Percentiles rank a stretch among this genome's conserved stretches.
Conservation (phyloP, 148 eudicot genomes). For the Cornus florida region DNA sequence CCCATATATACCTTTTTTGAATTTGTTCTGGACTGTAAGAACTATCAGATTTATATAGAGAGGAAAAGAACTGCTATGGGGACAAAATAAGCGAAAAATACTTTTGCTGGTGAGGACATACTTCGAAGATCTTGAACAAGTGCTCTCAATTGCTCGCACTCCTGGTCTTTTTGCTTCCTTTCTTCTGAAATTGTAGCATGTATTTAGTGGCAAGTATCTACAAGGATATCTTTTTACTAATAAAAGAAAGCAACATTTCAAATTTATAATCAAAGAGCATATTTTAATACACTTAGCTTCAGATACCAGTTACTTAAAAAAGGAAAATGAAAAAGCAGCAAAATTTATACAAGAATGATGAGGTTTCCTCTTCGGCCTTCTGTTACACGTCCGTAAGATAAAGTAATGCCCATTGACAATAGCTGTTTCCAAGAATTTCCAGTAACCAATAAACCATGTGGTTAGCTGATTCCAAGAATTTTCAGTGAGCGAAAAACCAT, state of each 20-base stretch:
- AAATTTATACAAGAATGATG: neutral
- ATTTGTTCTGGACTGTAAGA: neutral
- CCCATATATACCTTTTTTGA: neutral
- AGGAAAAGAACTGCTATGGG: neutral
- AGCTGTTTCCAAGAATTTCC: neutral
- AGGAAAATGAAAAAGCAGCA: neutral
- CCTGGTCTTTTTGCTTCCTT: conserved; percentile 60
- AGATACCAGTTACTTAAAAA: neutral
- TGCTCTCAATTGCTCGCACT: conserved; percentile 67
- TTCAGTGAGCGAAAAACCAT: neutral
- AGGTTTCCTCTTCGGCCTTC: neutral
- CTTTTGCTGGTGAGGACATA: conserved; percentile 32
- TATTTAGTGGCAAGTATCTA: conserved; percentile 16
- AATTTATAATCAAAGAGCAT: neutral
- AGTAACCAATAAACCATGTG: neutral
- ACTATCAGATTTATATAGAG: neutral
- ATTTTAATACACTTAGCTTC: neutral
- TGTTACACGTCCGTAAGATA: neutral
- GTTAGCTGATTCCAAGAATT: neutral
- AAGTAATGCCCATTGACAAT: neutral
- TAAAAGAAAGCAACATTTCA: neutral
- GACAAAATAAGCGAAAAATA: neutral
- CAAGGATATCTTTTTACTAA: neutral
- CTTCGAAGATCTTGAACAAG: conserved; percentile 84
- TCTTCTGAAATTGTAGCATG: conserved; percentile 56